Base-by-base conservation (phyloP, 108 stramenopile genomes). In the Chaetoceros muelleri region DNA sequence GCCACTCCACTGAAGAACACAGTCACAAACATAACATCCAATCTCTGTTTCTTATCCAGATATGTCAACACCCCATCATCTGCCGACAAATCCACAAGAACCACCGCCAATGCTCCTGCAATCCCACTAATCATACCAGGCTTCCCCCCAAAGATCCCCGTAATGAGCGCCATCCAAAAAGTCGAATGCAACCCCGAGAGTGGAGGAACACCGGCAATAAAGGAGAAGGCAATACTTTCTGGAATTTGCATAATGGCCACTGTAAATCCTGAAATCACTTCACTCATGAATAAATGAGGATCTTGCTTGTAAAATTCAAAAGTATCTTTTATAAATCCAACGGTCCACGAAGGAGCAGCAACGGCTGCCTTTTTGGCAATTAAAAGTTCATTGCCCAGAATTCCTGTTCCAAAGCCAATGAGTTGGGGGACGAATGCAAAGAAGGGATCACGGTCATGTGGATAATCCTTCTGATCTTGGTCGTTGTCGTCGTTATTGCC, bases 221-320 rank as follows among this genome's bases (percentile, higher is more conserved):
- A 78, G 25, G 62, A 64, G 48, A 81, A 81, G 19, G 80, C 73
- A 44, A 81, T 72, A 13, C 70, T 64, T 55, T 81, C 80, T 2
- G 80, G 80, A 44, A 81, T 76, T 51, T 81, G 75, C 70, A 75
- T 75, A 48, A 81, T 66, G 30, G 76, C 76, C 18, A 81, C 72
- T 25, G 80, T 81, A 44, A 81, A 72, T 3, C 80, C 80, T 21
- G 48, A 53, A 52, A 79, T 50, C 44, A 77, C 48, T 54, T 75
- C 74, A 25, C 55, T 50, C 30, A 50, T 69, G 18, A 75, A 48
- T 44, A 52, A 55, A 1, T 48, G 34, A 2, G 74, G 74, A 59
- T 75, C 68, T 18, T 25, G 64, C 44, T 28, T 49, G 58, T 73
- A 73, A 29, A 30, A 73, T 5, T 17, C 2, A 30, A 53, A 65